A percentile compares a stretch with the other conserved stretches of the same genome.
phyloP scores from a whole-genome alignment of 2,329 filamentous ascomycete species.

The Hypoxylon sp. region DNA sequence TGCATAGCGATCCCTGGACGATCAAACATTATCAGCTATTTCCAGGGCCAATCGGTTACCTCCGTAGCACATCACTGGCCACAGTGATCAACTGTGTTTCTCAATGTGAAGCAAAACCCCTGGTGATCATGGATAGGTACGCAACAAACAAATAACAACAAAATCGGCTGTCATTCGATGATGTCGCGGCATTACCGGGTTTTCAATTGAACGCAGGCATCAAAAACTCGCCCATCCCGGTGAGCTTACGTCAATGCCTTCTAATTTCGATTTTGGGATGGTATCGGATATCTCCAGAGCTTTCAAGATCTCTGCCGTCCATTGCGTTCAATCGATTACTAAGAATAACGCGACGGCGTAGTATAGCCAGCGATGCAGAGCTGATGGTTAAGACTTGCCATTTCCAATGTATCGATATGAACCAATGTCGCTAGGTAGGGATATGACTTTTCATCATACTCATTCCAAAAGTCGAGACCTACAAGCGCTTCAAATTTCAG shows the following conservation, averaged over 20 bases:
- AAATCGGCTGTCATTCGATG: slow-evolving; percentile 6
- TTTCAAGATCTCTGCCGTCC: neutral
- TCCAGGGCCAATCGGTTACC: slow-evolving; percentile 36
- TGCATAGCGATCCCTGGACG: slow-evolving; percentile 38
- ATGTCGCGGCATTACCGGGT: slow-evolving; percentile 7
- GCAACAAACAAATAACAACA: slow-evolving; percentile 20
- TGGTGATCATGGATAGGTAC: slow-evolving; percentile 29
- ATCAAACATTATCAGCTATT: slow-evolving; percentile 47
- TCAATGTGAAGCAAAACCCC: slow-evolving; percentile 34
- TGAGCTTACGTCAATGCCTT: slow-evolving; percentile 1
- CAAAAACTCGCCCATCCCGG: slow-evolving; percentile 3
- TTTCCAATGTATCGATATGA: neutral
- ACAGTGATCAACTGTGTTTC: slow-evolving; percentile 21
- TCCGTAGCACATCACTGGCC: slow-evolving; percentile 24
- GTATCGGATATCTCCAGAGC: neutral
- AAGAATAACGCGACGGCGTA: neutral
- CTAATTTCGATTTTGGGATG: neutral
- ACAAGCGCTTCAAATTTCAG: neutral
- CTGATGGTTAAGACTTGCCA: neutral
- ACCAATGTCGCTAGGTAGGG: neutral
- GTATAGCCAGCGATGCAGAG: neutral
- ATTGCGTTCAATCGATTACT: neutral
- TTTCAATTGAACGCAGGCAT: slow-evolving; percentile 9
- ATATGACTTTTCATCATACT: neutral
- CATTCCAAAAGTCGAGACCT: neutral